phyloP scores from a whole-genome alignment of 2,329 filamentous ascomycete genomes.

The Tetracladium maxilliforme region DNA sequence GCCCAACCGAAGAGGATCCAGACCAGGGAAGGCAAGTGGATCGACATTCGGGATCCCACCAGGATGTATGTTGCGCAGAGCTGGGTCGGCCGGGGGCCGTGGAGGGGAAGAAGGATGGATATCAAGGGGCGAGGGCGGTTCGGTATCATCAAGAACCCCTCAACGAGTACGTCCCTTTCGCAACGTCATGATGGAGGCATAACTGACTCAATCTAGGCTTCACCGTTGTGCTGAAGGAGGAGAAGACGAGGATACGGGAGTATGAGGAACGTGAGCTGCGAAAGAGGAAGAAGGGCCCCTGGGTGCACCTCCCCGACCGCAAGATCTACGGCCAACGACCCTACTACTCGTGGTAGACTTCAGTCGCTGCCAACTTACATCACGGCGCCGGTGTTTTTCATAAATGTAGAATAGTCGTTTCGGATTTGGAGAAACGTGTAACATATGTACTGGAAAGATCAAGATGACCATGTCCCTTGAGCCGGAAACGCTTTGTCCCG shows the following conservation, averaged over 20 bases:
- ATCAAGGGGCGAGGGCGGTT: conserved; percentile 64
- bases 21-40: conserved; percentile 60
- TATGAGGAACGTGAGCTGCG: conserved; percentile 66
- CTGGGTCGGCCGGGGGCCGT: conserved; percentile 73
- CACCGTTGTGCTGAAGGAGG: conserved; percentile 78
- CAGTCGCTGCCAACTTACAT: neutral
- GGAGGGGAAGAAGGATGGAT: conserved; percentile 40
- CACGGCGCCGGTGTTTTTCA: no score
- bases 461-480: no score
- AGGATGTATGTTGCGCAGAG: conserved; percentile 82
- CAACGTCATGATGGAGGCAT: neutral
- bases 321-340: conserved; percentile 73
- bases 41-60: conserved; percentile 60
- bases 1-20: conserved; percentile 41
- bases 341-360: conserved; percentile 74
- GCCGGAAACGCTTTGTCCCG: no score
- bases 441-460: no score
- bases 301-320: conserved; percentile 79
- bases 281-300: conserved; percentile 60
- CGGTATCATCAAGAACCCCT: conserved; percentile 53
- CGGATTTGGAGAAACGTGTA: no score
- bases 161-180: conserved; percentile 48
- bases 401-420: no score
- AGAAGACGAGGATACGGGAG: conserved; percentile 74
- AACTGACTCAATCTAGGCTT: conserved; percentile 37